Conservation (phyloP, 2,329 filamentous ascomycete species). For the Zasmidium angulare region DNA sequence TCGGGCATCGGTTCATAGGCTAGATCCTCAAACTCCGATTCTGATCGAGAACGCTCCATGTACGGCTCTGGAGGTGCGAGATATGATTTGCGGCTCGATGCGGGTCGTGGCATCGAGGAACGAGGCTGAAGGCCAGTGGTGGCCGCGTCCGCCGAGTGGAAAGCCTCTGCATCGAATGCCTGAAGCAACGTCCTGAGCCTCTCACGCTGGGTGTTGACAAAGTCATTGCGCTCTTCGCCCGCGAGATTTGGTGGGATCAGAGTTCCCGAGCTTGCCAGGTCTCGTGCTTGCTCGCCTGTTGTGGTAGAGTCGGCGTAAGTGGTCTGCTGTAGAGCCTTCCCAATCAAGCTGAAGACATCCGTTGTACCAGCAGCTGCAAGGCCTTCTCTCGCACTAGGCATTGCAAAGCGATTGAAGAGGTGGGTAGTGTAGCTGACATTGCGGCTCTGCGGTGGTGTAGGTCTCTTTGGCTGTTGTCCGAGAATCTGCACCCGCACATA, state of each 20-base stretch:
- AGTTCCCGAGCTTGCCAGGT: constrained; percentile 58
- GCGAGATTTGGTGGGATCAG: constrained; percentile 71
- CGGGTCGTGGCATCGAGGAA: constrained; percentile 23
- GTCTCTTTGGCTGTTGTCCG: constrained; percentile 66
- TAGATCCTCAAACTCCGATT: constrained; percentile 74
- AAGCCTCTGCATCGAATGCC: constrained; percentile 77
- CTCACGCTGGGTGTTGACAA: constrained; percentile 77
- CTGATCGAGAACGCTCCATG: constrained; percentile 78
- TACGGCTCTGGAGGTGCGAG: constrained; percentile 27
- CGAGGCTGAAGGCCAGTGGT: constrained; percentile 22
- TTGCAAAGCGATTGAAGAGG: constrained; percentile 80
- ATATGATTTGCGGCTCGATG: constrained; percentile 31
- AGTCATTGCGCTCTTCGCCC: constrained; percentile 68
- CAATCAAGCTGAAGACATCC: constrained; percentile 78
- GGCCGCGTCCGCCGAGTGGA: constrained; percentile 39
- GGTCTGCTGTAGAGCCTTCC: constrained; percentile 64
- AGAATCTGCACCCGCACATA: constrained; percentile 72
- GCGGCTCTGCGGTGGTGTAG: constrained; percentile 46
- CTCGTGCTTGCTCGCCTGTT: constrained; percentile 45
- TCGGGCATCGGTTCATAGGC: constrained; percentile 39
- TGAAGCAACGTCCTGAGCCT: constrained; percentile 70
- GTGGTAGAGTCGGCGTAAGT: constrained; percentile 38
- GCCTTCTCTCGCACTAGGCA: constrained; percentile 67
- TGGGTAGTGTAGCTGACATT: constrained; percentile 70
- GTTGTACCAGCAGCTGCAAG: constrained; percentile 44